Conservation (phyloP, 805 yeast genomes). For the Saccharomyces kudriavzevii region DNA sequence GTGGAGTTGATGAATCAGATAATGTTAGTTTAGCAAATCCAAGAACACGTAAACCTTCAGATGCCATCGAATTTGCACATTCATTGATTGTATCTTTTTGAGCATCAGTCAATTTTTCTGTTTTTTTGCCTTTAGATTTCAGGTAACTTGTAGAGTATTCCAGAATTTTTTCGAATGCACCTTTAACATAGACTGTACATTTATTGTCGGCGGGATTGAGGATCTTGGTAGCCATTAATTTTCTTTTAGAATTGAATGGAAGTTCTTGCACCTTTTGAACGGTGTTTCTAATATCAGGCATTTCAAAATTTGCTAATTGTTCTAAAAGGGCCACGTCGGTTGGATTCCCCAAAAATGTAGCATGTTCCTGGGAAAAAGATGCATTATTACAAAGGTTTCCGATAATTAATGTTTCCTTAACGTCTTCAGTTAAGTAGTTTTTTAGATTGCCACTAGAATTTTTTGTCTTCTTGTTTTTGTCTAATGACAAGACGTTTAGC, state of each 20-base stretch:
- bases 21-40: constrained; percentile 59
- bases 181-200: constrained; percentile 65
- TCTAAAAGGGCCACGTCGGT: constrained; percentile 89
- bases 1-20: constrained; percentile 21
- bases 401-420: constrained; percentile 47
- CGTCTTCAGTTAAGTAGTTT: constrained; percentile 45
- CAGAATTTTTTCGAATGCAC: constrained; percentile 77
- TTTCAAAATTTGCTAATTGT: constrained; percentile 57
- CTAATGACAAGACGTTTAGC: constrained; percentile 34
- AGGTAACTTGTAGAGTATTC: constrained; percentile 51
- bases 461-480: constrained; percentile 30
- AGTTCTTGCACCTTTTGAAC: constrained; percentile 55
- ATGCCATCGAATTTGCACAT: constrained; percentile 60
- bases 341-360: constrained; percentile 79
- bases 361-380: constrained; percentile 57
- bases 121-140: constrained; percentile 50
- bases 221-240: constrained; percentile 80
- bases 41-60: constrained; percentile 77
- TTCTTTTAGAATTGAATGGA: constrained; percentile 77
- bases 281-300: constrained; percentile 61
- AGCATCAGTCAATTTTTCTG: constrained; percentile 49
- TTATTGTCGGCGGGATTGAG: constrained; percentile 47
- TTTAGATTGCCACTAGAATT: constrained; percentile 29
- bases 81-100: constrained; percentile 40
- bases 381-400: constrained; percentile 75